Evolutionary conservation across 2,329 filamentous ascomycete genomes (phyloP).

Genomic region (Ophiostoma triangulosporum): DNA sequence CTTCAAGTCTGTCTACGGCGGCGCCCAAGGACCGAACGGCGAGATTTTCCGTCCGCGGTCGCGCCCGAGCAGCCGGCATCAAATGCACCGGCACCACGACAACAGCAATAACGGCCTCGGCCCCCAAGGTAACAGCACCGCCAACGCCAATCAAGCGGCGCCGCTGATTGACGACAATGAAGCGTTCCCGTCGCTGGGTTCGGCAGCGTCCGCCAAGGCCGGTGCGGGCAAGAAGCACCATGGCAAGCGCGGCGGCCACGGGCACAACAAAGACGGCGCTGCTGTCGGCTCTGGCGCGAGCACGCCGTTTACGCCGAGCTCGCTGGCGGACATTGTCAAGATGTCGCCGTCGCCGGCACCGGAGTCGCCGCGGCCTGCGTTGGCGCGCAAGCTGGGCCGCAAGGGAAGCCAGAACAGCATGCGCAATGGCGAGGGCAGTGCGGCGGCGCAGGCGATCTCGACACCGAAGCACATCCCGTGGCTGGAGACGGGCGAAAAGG

Average conservation of each 20-base stretch:
- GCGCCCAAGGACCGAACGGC: constrained; percentile 21
- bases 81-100: constrained; percentile 37
- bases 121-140: not conserved
- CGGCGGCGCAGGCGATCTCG: constrained; percentile 69
- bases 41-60: constrained; percentile 62
- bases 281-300: constrained; percentile 1
- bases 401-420: constrained; percentile 53
- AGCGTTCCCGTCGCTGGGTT: constrained; percentile 81
- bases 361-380: constrained; percentile 37
- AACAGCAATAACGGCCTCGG: constrained; percentile 14
- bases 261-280: constrained; percentile 53
- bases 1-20: constrained; percentile 42
- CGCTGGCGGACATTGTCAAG: constrained; percentile 85
- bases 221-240: constrained; percentile 85
- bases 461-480: constrained; percentile 88
- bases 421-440: constrained; percentile 62
- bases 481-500: constrained; percentile 82
- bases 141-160: constrained; percentile 38
- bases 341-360: constrained; percentile 81
- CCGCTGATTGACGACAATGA: constrained; percentile 86
- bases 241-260: constrained; percentile 77
- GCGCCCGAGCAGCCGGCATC: constrained; percentile 71
- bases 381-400: constrained; percentile 43
- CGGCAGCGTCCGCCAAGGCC: constrained; percentile 46
- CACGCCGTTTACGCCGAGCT: constrained; percentile 45